Evolutionary conservation across 176 grass and related monocot species (phyloP), one percentile per base, ranked within the genome.

Genomic region (Saccharum spontaneum): DNA sequence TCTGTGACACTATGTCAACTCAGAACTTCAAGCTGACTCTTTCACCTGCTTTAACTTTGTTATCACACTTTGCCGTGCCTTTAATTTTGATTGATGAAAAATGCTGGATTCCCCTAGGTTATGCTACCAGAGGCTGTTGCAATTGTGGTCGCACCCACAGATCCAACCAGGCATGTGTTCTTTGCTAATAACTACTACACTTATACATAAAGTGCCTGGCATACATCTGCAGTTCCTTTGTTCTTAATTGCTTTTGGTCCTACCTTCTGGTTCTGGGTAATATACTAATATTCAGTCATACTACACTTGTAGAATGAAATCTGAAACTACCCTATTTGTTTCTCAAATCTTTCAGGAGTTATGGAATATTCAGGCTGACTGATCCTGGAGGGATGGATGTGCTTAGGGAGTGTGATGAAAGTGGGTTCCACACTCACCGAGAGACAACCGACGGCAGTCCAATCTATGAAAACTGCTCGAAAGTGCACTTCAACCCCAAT

Each of bases 51-150:
- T 30, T 28, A 30, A 14, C 24, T 64, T 64, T 64, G 23, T 64
- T 26, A 64, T 14, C 4, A 26, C 8, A 63, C 60, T 66, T 86
- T 82, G 10, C 1, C 43, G 55, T 17, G 10, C 67, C 3, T 37
- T 30, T 67, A 73, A 50, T 66, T 16, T 73, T 61, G 38, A 36
- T 83, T 40, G 46, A 73, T 68, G 36, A 38, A 49, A 61, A 61
- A 30, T 40, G 23, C 31, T 38, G 50, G 50, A 12, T 92, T 80
- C 59, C 39, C 70, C 39, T 76, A 99, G 97, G 91, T 94, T 83
- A 96, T 99, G 97, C 77, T 99, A 88, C 97, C 93, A 67, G 91
- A 96, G 81, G 97, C 93, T 62, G 86, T 94, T 67, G 97, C 97
- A 50, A 96, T 99, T 82, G 97, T 99, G 37, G 86, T 94, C 80